Evolutionary conservation across 2,329 filamentous ascomycete genomes (phyloP).

Genomic region (Chrysoporthe deuterocubensis): DNA sequence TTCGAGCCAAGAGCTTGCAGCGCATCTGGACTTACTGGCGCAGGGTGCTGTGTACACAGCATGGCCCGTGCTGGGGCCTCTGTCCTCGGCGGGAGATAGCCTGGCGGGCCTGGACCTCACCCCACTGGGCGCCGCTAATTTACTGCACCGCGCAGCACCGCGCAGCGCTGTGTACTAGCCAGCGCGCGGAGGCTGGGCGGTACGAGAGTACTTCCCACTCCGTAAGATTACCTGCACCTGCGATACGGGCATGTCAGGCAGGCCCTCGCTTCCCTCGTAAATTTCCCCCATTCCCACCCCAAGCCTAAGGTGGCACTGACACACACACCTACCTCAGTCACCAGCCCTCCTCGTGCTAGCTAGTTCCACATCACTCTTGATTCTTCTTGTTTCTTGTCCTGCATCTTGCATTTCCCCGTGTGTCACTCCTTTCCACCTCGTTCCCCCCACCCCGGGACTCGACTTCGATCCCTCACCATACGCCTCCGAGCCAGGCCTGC

Average conservation of each 20-base stretch:
- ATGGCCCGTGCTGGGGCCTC: too few relatives aligned
- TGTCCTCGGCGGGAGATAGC: too few relatives aligned
- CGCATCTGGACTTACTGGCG: too few relatives aligned
- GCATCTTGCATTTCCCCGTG: neutral
- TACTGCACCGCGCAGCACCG: too few relatives aligned
- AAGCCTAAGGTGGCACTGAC: neutral
- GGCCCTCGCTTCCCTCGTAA: constrained; percentile 1
- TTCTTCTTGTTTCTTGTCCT: neutral
- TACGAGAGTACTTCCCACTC: neutral
- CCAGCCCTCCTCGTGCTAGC: neutral
- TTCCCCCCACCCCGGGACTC: neutral
- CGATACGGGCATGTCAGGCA: neutral
- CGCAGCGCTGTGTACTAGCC: too few relatives aligned
- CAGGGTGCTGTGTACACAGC: too few relatives aligned
- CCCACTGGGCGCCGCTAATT: too few relatives aligned
- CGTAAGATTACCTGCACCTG: constrained; percentile 6
- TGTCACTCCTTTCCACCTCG: neutral
- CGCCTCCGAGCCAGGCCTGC: neutral
- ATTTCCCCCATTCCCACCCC: neutral
- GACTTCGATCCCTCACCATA: neutral
- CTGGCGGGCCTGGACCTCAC: too few relatives aligned
- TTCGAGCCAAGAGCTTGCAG: too few relatives aligned
- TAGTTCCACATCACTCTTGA: constrained; percentile 3
- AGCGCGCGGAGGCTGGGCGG: too few relatives aligned
- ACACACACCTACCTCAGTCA: too few relatives aligned